Base-by-base conservation (phyloP, 164 flowering plant genomes). In the Dillenia turbinata region DNA sequence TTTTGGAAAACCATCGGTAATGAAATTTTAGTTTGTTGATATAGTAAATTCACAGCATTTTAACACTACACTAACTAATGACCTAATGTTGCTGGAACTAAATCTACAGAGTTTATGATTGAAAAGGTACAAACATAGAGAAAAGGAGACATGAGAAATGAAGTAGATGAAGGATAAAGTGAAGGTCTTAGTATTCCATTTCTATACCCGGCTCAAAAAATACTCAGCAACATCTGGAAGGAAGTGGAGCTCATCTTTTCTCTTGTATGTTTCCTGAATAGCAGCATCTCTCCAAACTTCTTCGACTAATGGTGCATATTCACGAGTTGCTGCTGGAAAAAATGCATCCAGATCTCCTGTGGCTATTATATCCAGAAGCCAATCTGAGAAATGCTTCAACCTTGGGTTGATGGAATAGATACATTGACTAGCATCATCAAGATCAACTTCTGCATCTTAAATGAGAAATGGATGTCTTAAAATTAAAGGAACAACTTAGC, bases 281-380 rank as follows among this genome's bases (percentile, higher is more conserved):
- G 99, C 96, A 63, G 95, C 85, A 81, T 95, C 96, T 69, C 66
- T 90, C 97, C 99, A 95, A 62, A 95, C 81, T 71, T 95, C 99
- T 66, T 95, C 99, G 44, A 95, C 99, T 26, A 92, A 68, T 56
- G 99, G 97, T 63, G 97, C 99, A 81, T 95, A 95, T 55, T 95
- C 99, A 22, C 98, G 94, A 19, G 99, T 90, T 65, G 99, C 99
- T n/a, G 99, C 98, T 46, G 98, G 99, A 77, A 95, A 92, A 70
- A 90, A 92, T 17, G 96, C 90, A 73, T 92, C 99, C 75, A 95
- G 75, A 79, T 90, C 97, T 71, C 99, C 99, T 52, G 86, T 92
- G 60, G 99, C 99, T 64, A 95, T 95, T 55, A 92, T 95, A 69
- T 95, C 99, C 60, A 95, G 76, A 40, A 95, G 87, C 99, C 98